These are phyloP conservation scores for Diaporthe eres DNA, from an alignment of 2,329 filamentous ascomycete species.

Conservation along the genomic window DNA sequence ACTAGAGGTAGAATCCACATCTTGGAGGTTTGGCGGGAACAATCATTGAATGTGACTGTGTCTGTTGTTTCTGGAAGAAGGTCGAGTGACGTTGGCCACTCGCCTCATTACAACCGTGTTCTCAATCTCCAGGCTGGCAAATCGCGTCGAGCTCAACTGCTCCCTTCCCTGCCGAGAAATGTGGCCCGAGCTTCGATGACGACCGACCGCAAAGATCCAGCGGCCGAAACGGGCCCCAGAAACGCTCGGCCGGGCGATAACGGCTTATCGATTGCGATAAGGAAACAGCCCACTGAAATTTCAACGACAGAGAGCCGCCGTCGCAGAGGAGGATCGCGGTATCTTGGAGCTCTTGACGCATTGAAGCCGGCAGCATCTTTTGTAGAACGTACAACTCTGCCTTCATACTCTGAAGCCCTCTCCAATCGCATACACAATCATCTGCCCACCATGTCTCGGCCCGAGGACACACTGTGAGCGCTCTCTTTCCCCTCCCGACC, in stretches of 20 bases:
- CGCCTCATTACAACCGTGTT: slow-evolving; percentile 35
- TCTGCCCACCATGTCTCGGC: slow-evolving; percentile 85
- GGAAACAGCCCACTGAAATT: slow-evolving; percentile 40
- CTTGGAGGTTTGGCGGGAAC: slow-evolving; percentile 47
- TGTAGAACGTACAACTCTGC: background rate
- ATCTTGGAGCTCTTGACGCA: background rate
- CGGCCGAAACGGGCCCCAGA: background rate
- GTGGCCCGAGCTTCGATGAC: slow-evolving; percentile 30
- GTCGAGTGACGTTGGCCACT: slow-evolving; percentile 25
- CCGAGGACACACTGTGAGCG: slow-evolving; percentile 90
- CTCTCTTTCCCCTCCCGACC: slow-evolving; percentile 41
- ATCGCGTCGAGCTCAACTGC: slow-evolving; percentile 39
- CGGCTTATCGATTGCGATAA: slow-evolving; percentile 28
- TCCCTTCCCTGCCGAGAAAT: slow-evolving; percentile 19
- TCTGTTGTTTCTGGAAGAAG: slow-evolving; percentile 20
- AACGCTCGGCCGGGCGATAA: slow-evolving; percentile 25
- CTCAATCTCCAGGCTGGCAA: slow-evolving; percentile 31
- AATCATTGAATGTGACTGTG: slow-evolving; percentile 6
- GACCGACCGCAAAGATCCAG: background rate
- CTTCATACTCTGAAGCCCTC: slow-evolving; percentile 36
- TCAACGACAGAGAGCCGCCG: slow-evolving; percentile 7
- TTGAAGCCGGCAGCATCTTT: background rate
- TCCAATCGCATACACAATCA: background rate
- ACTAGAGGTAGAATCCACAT: slow-evolving; percentile 98
- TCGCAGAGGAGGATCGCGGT: background rate